Evolutionary conservation across 495 filamentous ascomycete genomes (phyloP).

Genomic region (Hypoxylon trugodes): DNA sequence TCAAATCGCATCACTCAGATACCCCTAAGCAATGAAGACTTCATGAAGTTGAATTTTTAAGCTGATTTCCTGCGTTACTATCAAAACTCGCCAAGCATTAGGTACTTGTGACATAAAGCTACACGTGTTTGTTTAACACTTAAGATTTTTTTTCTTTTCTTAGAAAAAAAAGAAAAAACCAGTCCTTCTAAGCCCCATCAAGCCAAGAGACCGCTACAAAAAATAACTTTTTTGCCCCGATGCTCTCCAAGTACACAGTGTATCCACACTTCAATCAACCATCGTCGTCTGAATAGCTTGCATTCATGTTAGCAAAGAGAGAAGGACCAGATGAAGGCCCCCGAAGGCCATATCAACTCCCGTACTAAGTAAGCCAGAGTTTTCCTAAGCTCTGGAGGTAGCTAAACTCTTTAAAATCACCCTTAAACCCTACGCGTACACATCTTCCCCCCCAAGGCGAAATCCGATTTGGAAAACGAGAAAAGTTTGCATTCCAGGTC

Average conservation of each 20-base stretch:
- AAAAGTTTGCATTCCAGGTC: too few species aligned
- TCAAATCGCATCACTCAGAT: not conserved
- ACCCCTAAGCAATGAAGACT: too few species aligned
- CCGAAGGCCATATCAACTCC: not conserved
- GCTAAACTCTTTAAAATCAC: not conserved
- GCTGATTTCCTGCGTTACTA: conserved; percentile 6
- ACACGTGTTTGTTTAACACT: conserved; percentile 2
- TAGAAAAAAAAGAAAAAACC: too few species aligned
- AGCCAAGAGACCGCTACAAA: conserved; percentile 27
- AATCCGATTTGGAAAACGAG: not conserved
- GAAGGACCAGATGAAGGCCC: too few species aligned
- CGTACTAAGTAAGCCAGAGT: not conserved
- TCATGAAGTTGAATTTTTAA: not conserved
- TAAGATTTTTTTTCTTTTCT: too few species aligned
- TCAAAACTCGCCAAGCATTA: conserved; percentile 2
- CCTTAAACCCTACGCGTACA: not conserved
- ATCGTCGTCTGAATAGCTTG: not conserved
- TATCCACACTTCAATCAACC: conserved; percentile 26
- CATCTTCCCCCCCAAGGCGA: not conserved
- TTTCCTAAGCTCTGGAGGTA: not conserved
- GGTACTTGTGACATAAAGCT: conserved; percentile 11
- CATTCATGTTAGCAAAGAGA: not conserved
- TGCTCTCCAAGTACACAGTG: conserved; percentile 25
- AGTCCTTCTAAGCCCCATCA: conserved; percentile 7
- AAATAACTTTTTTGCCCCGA: conserved; percentile 16